Base-by-base conservation (phyloP, 352 stramenopile species). In the Aphanomyces stellatus region DNA sequence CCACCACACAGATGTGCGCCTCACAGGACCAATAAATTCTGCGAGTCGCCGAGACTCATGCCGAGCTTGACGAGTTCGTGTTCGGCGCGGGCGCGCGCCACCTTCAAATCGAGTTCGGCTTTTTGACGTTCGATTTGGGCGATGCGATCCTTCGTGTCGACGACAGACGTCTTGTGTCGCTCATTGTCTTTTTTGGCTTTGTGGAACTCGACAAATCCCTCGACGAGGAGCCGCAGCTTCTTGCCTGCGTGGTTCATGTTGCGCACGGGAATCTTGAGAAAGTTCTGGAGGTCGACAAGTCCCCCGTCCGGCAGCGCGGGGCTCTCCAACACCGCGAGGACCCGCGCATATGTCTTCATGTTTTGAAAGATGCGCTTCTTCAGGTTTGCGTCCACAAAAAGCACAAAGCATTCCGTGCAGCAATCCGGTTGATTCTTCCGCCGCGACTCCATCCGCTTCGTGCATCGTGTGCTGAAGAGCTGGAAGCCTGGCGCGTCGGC, bases 341-440 rank as follows among this genome's bases (percentile, higher is more conserved):
- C 49, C 11, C 49, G 25, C 25, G 10, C 27, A 24, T 57, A 57
- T 7, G 49, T 57, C 25, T 57, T 57, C 49, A 57, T 57, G 49
- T 57, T 57, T 57, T 57, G 49, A 35, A 57, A 57, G 30, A 57
- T 57, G 7, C 49, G 49, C 30, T 57, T 57, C 25, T 57, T 57
- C 11, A 57, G 49, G 30, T 57, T 57, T 11, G 49, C n/a, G 28
- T 57, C 49, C 17, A 57, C 49, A 57, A 57, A 57, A 22, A 57
- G 25, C 19, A 6, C 49, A 35, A 57, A 57, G 30, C 49, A 57
- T 19, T 15, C 17, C 13, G 30, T 24, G 30, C 49, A 57, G 49
- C 49, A 57, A 30, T 57, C 49, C 22, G 49, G 49, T 30, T 57
- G 49, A 30, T 57, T 57, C 49, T 57, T 57, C 19, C 49, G 49